Evolutionary conservation across 129 eudicot species (phyloP).

Genomic region (Logfia minima): DNA sequence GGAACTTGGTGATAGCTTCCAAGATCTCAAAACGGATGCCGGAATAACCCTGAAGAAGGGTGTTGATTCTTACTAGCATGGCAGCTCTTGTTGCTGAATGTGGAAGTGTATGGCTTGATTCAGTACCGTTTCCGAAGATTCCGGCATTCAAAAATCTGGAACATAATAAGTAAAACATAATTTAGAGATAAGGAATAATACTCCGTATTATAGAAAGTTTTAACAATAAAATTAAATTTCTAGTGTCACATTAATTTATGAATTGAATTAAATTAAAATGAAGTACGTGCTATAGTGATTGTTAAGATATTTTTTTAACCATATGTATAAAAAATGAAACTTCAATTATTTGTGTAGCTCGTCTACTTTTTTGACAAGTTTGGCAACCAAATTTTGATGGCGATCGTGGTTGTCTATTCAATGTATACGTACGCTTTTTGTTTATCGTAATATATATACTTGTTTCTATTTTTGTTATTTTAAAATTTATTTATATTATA

Average conservation of each 20-base stretch:
- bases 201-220: too few relatives aligned
- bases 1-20: slow-evolving; percentile 77
- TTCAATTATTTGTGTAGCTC: background rate
- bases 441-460: background rate
- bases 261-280: background rate
- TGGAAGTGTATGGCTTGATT: slow-evolving; percentile 61
- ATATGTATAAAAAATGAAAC: background rate
- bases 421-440: background rate
- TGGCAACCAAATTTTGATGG: slow-evolving; percentile 15
- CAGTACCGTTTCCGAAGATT: slow-evolving; percentile 75
- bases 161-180: background rate
- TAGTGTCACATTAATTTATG: too few relatives aligned
- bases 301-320: background rate
- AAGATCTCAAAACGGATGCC: slow-evolving; percentile 82
- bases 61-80: slow-evolving; percentile 83
- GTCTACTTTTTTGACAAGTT: background rate
- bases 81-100: slow-evolving; percentile 84
- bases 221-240: too few relatives aligned
- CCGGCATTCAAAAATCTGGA: slow-evolving; percentile 78
- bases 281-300: background rate
- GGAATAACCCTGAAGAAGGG: slow-evolving; percentile 87
- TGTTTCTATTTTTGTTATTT: background rate
- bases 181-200: background rate
- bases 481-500: background rate
- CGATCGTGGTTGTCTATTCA: background rate